Conservation (phyloP, 306 rosid genomes). For the Cicer pinnatifidum region DNA sequence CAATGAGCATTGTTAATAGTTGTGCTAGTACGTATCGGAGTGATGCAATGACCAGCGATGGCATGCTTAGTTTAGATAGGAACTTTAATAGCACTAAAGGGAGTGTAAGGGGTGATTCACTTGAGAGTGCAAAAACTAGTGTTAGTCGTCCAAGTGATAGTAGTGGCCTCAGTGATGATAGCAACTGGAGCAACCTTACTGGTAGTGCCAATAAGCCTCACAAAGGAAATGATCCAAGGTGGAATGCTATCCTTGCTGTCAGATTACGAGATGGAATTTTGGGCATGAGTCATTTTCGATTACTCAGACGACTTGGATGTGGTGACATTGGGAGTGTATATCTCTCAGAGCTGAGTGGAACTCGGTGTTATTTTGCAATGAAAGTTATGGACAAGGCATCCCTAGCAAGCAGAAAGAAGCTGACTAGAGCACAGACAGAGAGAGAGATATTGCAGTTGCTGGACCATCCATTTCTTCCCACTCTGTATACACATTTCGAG, state of each 20-base stretch:
- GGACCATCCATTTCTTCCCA: constrained; percentile 98
- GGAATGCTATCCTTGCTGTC: constrained; percentile 97
- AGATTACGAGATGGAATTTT: constrained; percentile 89
- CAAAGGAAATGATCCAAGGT: constrained; percentile 98
- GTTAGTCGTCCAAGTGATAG: constrained; percentile 90
- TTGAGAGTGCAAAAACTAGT: constrained; percentile 96
- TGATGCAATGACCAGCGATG: constrained; percentile 79
- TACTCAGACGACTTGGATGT: constrained; percentile 94
- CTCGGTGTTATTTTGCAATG: constrained; percentile 95
- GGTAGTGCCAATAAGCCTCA: constrained; percentile 99
- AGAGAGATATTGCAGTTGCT: constrained; percentile 95
- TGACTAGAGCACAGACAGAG: constrained; percentile 95
- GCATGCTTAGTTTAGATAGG: constrained; percentile 89
- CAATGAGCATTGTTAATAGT: constrained; percentile 93
- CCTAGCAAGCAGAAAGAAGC: constrained; percentile 92
- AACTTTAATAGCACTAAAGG: constrained; percentile 81
- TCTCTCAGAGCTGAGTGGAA: constrained; percentile 96
- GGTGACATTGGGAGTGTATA: constrained; percentile 99
- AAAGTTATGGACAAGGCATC: constrained; percentile 99
- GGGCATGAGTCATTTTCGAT: constrained; percentile 97
- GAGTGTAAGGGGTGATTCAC: constrained; percentile 90
- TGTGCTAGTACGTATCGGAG: constrained; percentile 88
- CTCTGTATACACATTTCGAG: constrained; percentile 96
- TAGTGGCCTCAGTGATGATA: constrained; percentile 97
- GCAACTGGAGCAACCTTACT: constrained; percentile 96